Evolutionary conservation across 2,329 filamentous ascomycete genomes (phyloP).

Genomic region (Epichloe elymi): DNA sequence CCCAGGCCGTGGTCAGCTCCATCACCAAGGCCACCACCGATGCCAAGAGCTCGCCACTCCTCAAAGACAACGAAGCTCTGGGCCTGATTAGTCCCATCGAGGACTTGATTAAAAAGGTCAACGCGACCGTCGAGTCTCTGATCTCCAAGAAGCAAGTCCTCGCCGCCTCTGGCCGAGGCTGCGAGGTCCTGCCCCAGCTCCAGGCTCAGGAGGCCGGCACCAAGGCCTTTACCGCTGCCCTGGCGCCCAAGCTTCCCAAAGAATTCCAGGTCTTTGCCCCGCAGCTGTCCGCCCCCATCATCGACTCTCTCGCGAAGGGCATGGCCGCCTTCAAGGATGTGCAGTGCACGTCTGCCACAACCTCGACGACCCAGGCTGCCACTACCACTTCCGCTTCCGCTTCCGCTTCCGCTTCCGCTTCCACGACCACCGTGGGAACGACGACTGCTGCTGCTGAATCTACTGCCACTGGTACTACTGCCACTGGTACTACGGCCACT

Average conservation of each 20-base stretch:
- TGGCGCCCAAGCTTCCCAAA: not conserved
- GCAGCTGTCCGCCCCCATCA: not conserved
- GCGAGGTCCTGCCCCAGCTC: slow-evolving; percentile 2
- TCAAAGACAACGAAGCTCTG: not conserved
- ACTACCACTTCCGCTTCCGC: not conserved
- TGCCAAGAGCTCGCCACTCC: not conserved
- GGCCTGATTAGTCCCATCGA: not conserved
- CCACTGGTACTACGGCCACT: not conserved
- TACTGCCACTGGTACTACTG: not conserved
- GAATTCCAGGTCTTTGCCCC: not conserved
- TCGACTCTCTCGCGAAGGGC: not conserved
- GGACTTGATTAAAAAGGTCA: not conserved
- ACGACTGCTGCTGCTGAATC: not conserved
- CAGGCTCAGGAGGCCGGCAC: not conserved
- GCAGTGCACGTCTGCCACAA: not conserved
- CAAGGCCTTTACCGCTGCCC: not conserved
- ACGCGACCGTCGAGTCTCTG: not conserved
- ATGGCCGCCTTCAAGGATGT: slow-evolving; percentile 3
- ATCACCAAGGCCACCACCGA: not conserved
- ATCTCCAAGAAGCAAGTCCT: slow-evolving; percentile 3
- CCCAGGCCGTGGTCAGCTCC: not conserved
- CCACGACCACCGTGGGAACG: not conserved
- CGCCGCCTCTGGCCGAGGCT: slow-evolving; percentile 1
- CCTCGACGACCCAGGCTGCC: not conserved
- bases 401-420: not conserved